Conservation (phyloP, 371 early-diverging fungal genomes). For the Mortierella sp. region DNA sequence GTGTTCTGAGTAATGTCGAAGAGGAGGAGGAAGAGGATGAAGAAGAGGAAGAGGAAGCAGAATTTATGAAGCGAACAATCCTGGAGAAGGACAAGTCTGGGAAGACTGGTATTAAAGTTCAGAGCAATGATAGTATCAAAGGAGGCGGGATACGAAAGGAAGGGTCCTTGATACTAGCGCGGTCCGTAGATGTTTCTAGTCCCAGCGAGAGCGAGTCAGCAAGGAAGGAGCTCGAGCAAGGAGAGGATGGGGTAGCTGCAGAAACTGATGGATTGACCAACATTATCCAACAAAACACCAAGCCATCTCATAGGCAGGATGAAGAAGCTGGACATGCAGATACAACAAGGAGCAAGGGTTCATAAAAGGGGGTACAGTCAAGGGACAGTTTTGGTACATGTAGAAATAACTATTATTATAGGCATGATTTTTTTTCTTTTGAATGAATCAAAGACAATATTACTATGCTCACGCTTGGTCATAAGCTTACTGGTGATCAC, state of each 20-base stretch:
- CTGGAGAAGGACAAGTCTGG: not conserved
- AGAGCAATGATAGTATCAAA: no score
- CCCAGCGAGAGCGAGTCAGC: not conserved
- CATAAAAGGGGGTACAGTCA: not conserved
- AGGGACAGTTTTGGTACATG: not conserved
- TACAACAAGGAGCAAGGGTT: not conserved
- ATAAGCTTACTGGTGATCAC: no score
- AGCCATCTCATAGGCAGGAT: not conserved
- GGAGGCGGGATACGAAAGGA: not conserved
- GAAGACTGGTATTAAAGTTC: not conserved
- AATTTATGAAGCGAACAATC: no score
- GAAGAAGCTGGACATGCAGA: not conserved
- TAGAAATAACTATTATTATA: no score
- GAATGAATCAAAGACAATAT: no score
- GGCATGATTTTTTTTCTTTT: no score
- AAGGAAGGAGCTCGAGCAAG: not conserved
- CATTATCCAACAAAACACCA: conserved; percentile 6
- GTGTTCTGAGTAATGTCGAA: conserved; percentile 33
- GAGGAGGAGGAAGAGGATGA: conserved; percentile 28
- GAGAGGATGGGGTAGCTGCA: not conserved
- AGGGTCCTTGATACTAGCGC: not conserved
- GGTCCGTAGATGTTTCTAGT: not conserved
- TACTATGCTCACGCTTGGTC: no score
- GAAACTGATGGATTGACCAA: not conserved
- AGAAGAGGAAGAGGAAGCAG: conserved; percentile 11